Conservation (phyloP, 805 yeast genomes). For the Candida incommunis region DNA sequence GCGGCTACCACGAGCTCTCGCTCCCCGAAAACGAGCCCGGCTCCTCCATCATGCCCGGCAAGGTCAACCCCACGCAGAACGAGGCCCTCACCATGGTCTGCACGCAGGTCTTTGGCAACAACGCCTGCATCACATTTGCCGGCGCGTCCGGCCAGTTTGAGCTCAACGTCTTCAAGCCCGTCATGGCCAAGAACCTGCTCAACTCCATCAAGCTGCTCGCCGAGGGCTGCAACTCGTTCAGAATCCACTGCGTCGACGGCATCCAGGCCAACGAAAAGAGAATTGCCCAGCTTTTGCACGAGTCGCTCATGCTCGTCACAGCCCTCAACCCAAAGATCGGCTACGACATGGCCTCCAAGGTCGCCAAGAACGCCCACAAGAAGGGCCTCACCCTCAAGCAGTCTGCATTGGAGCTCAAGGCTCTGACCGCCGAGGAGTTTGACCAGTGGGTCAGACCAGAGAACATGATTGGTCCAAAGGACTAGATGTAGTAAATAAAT, state of each 20-base stretch:
- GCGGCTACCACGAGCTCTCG: constrained; percentile 94
- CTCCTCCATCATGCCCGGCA: constrained; percentile 98
- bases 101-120: constrained; percentile 95
- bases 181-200: constrained; percentile 80
- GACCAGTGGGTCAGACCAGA: constrained; percentile 97
- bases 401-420: constrained; percentile 84
- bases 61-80: constrained; percentile 98
- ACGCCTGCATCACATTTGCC: constrained; percentile 86
- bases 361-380: constrained; percentile 97
- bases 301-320: constrained; percentile 95
- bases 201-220: constrained; percentile 78
- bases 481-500: constrained; percentile 7
- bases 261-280: constrained; percentile 78
- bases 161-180: constrained; percentile 96
- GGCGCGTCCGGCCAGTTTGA: constrained; percentile 99
- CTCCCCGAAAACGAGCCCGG: constrained; percentile 99
- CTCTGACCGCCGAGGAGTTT: constrained; percentile 71
- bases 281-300: constrained; percentile 77
- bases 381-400: constrained; percentile 93
- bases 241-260: constrained; percentile 90
- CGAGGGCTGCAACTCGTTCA: constrained; percentile 82
- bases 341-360: constrained; percentile 93
- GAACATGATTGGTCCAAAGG: constrained; percentile 87
- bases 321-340: constrained; percentile 98
- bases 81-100: constrained; percentile 98